Base-by-base conservation (phyloP, 306 rosid genomes). In the Abrus precatorius region DNA sequence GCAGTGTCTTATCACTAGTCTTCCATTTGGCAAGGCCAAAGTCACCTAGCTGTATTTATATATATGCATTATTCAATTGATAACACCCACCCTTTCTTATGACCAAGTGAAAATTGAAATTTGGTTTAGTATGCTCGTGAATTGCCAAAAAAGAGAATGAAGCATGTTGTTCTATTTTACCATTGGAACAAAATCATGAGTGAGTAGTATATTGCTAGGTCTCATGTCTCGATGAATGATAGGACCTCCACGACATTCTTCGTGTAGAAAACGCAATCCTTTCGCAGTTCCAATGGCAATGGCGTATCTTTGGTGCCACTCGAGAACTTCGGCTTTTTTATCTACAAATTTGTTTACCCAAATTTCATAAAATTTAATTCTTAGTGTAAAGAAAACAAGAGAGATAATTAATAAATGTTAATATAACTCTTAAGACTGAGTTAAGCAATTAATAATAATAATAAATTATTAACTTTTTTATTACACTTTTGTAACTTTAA, bases 21-120 rank as follows among this genome's bases (percentile, higher is more conserved):
- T 84, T 89, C 95, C 95, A 89, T 82, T 84, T 91, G 13, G 92
- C 95, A 14, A 89, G 84, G 72, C 95, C 95, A 86, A 91, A 91
- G 76, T 91, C 95, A 62, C 90, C 91, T 67, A 91, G 71, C 92
- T 91, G 85, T 66, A 74, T 59, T 44, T 8, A 49, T 4, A 87
- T 8, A 49, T 4, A 87, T 33, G 50, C 40, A 59, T 59, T 69
- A 60, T 28, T 61, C 28, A 5, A 38, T 74, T 45, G 41, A 43
- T 60, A 69, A 3, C 49, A 50, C 29, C 30, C 10, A 13, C 55
- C 57, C 44, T 56, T 7, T 57, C 9, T 12, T 36, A 61, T 8
- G 53, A 79, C 44, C 49, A 56, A 41, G 45, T 54, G 9, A 33
- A 5, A 20, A 20, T 20, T 32, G 28, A 1, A 1, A 56, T 60